Evolutionary conservation across 2,329 filamentous ascomycete genomes (phyloP), one percentile per base, ranked within the genome.

Genomic region (Lachnellula cervina): DNA sequence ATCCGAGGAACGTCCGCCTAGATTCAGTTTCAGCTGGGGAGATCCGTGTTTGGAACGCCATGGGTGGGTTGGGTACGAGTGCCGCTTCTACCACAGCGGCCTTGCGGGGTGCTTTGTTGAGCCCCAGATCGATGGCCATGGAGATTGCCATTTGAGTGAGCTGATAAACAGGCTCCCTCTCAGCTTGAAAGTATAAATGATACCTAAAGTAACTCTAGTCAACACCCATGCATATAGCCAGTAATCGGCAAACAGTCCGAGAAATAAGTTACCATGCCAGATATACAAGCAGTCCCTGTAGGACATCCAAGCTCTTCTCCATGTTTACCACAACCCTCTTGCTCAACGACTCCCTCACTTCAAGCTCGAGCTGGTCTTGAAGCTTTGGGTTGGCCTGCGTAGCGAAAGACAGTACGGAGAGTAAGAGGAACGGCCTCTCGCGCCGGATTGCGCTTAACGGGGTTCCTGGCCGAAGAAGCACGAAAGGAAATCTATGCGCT

Each of bases 261-360:
- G 34, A 48, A n/a, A 55, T 11, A 9, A 9, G 72, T 61, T 68
- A 84, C 82, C 82, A 85, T 17, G 76, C 72, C 49, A 79, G 76
- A 58, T 84, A 84, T 5, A 84, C 74, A 25, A 84, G 68, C 19
- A 84, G 67, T 3, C 81, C 81, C 59, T 82, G 78, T 1, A 85
- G 65, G 16, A 84, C 61, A 60, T 85, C 80, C 21, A 84, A 56
- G 13, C 74, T 81, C 54, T 79, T 76, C 70, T 85, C 81, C 0
- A 81, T 80, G 3, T 77, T 75, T 0, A 81, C 74, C 0, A 85
- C 78, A 42, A 81, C 78, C 65, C 80, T 83, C 45, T 80, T 70
- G 1, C 75, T 79, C n/a, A 83, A 62, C 0, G 81, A 73, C 62
- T 81, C 82, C 32, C 80, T 72, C 50, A 84, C 80, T 67, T 84